Percentiles rank a stretch among this genome's conserved stretches.
phyloP scores from a whole-genome alignment of 345 rosid genomes.

The Boechera stricta region DNA sequence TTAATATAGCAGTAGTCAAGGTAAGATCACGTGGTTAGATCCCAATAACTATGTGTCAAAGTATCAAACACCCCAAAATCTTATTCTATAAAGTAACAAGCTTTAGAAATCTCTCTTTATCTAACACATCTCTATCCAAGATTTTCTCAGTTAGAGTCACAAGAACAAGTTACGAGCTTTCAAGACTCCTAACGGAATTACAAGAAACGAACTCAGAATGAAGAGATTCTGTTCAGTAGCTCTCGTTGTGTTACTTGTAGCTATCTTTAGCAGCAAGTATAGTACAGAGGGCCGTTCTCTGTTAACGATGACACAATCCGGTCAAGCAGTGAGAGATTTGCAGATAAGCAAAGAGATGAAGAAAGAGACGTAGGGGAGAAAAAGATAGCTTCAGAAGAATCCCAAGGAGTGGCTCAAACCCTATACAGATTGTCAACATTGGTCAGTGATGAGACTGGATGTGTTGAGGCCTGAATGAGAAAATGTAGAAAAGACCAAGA shows the following conservation, averaged over 20 bases:
- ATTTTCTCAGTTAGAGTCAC: neutral
- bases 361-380: constrained; percentile 28
- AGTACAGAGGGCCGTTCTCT: constrained; percentile 39
- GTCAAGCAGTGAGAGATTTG: constrained; percentile 32
- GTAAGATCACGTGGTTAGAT: constrained; percentile 45
- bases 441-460: constrained; percentile 53
- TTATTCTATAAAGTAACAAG: constrained; percentile 29
- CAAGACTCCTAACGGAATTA: neutral
- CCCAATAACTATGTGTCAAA: constrained; percentile 37
- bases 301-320: constrained; percentile 19
- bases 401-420: constrained; percentile 39
- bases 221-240: constrained; percentile 37
- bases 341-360: constrained; percentile 25
- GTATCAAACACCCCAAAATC: constrained; percentile 7
- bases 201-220: constrained; percentile 24
- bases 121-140: constrained; percentile 31
- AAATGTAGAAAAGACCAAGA: too few species aligned
- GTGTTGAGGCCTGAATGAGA: neutral
- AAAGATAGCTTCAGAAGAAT: constrained; percentile 37
- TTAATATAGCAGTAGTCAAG: constrained; percentile 33
- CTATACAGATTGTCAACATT: constrained; percentile 64
- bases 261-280: constrained; percentile 40
- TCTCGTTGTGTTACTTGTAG: constrained; percentile 36
- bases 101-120: constrained; percentile 27
- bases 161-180: constrained; percentile 7